Evolutionary conservation across 768 basidiomycete genomes (phyloP).

Genomic region (Amanita phalloides): DNA sequence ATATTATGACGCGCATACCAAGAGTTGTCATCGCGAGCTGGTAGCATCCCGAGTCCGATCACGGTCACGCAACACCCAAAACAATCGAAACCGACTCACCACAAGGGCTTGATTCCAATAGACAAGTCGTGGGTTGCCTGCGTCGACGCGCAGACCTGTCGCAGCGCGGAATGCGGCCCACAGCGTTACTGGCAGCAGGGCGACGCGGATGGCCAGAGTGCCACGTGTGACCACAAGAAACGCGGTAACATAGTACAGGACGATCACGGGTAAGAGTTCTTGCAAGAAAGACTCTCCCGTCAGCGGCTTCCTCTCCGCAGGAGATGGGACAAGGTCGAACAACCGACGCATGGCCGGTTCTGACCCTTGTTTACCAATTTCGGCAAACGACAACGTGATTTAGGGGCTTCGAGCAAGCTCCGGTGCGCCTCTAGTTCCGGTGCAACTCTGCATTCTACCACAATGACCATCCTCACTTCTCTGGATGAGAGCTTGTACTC

Average conservation of each 20-base stretch:
- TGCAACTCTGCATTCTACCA: background rate
- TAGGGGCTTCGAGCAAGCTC: background rate
- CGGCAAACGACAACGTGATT: background rate
- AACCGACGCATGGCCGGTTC: background rate
- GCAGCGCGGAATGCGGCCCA: slow-evolving; percentile 31
- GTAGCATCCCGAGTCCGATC: no score
- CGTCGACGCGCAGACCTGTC: slow-evolving; percentile 32
- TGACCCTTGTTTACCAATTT: background rate
- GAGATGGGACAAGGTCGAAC: slow-evolving; percentile 3
- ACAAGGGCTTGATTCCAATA: slow-evolving; percentile 35
- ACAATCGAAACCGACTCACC: slow-evolving; percentile 18
- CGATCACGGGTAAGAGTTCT: slow-evolving; percentile 28
- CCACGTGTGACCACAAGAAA: slow-evolving; percentile 38
- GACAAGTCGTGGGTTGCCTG: slow-evolving; percentile 21
- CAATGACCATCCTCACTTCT: background rate
- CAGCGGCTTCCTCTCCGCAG: slow-evolving; percentile 23
- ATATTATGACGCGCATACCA: slow-evolving; percentile 27
- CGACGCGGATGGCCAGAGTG: slow-evolving; percentile 31
- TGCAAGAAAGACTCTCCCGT: slow-evolving; percentile 21
- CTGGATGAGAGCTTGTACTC: slow-evolving; percentile 17
- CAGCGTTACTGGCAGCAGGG: slow-evolving; percentile 38
- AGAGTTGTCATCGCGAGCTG: slow-evolving; percentile 27
- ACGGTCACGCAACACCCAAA: background rate
- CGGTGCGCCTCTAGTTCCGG: background rate
- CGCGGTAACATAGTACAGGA: slow-evolving; percentile 41